phyloP scores from a whole-genome alignment of 2,329 filamentous ascomycete species.

The Cladosporium sp. region DNA sequence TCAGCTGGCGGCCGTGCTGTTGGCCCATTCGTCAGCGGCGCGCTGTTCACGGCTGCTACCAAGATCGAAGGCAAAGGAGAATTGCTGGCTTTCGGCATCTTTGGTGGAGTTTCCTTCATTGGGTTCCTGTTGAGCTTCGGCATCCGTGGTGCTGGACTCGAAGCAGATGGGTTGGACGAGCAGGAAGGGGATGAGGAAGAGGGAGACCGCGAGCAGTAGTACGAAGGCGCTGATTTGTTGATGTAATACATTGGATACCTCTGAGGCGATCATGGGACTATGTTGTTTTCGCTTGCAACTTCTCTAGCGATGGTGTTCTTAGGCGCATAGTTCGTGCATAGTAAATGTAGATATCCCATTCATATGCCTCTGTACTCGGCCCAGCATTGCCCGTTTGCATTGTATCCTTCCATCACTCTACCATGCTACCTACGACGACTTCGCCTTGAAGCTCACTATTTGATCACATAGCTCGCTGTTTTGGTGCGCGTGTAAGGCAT shows the following conservation, averaged over 20 bases:
- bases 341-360: too few species aligned
- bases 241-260: too few species aligned
- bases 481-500: too few species aligned
- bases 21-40: conserved; percentile 83
- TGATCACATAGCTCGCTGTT: too few species aligned
- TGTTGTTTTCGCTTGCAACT: not conserved
- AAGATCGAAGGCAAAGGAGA: conserved; percentile 75
- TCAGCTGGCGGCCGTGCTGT: conserved; percentile 84
- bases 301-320: not conserved
- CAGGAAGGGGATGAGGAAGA: conserved; percentile 30
- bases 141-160: conserved; percentile 61
- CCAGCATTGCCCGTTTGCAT: not conserved
- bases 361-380: not conserved
- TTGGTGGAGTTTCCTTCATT: conserved; percentile 74
- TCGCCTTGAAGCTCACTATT: too few species aligned
- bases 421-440: too few species aligned
- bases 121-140: conserved; percentile 78
- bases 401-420: not conserved
- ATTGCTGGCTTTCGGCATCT: conserved; percentile 78
- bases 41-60: conserved; percentile 75
- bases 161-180: conserved; percentile 54
- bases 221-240: not conserved
- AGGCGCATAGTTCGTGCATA: too few species aligned
- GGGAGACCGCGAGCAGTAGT: conserved; percentile 24
- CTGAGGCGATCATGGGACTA: not conserved